Conservation (phyloP, 495 filamentous ascomycete genomes). For the Penicillium ochrochloron region DNA sequence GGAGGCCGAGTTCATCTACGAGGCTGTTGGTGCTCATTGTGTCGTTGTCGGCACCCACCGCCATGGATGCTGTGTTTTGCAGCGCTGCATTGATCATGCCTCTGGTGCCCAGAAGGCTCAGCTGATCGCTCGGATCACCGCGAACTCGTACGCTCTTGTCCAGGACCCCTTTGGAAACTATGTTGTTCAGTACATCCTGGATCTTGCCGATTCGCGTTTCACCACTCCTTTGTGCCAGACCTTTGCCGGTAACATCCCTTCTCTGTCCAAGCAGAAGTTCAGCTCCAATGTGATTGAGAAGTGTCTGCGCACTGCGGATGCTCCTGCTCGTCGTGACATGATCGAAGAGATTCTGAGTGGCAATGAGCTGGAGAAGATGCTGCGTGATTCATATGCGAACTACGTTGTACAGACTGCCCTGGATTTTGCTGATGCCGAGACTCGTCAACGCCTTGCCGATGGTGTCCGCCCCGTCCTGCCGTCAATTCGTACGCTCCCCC, state of each 20-base stretch:
- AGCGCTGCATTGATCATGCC: slow-evolving; percentile 97
- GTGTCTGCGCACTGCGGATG: slow-evolving; percentile 80
- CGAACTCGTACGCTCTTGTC: slow-evolving; percentile 78
- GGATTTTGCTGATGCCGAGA: slow-evolving; percentile 75
- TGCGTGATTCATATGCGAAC: slow-evolving; percentile 92
- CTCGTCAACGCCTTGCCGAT: slow-evolving; percentile 75
- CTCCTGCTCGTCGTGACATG: slow-evolving; percentile 72
- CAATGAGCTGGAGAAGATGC: slow-evolving; percentile 78
- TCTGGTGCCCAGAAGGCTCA: slow-evolving; percentile 85
- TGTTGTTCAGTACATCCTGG: slow-evolving; percentile 97
- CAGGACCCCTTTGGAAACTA: slow-evolving; percentile 99
- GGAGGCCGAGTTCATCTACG: slow-evolving; percentile 95
- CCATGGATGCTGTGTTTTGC: slow-evolving; percentile 96
- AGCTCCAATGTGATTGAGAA: slow-evolving; percentile 99
- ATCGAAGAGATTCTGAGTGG: slow-evolving; percentile 79
- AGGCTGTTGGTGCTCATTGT: slow-evolving; percentile 84
- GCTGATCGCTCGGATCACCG: slow-evolving; percentile 83
- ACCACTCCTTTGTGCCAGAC: slow-evolving; percentile 80
- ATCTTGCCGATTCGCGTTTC: slow-evolving; percentile 80
- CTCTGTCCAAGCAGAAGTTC: slow-evolving; percentile 95
- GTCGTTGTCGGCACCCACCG: slow-evolving; percentile 94
- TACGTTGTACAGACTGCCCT: slow-evolving; percentile 98
- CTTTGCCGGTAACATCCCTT: slow-evolving; percentile 74
- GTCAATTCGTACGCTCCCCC: slow-evolving; percentile 81
- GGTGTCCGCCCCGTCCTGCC: slow-evolving; percentile 82